Percentiles rank a stretch among this genome's conserved stretches.
These are phyloP conservation scores for Tribonema minus DNA, from an alignment of 108 stramenopile genomes.

Conservation along the genomic window DNA sequence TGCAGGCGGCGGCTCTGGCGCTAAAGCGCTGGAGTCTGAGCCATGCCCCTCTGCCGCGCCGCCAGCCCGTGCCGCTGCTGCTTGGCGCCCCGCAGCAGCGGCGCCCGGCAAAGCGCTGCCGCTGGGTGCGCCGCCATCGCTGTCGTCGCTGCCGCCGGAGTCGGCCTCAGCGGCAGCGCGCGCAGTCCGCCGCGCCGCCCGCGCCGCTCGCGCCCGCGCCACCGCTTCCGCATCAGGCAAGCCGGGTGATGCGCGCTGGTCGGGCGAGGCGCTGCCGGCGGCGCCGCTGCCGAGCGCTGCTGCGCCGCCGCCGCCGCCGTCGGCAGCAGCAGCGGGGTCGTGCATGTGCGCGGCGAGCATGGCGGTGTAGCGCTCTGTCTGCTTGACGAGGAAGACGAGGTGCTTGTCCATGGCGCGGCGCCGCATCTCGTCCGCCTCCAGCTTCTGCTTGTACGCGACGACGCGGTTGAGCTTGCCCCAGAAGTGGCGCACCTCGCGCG, in stretches of 20 bases:
- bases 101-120: no score
- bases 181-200: background rate
- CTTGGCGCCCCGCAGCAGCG: background rate
- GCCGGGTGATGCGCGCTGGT: background rate
- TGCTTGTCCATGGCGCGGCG: conserved; percentile 64
- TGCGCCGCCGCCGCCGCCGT: background rate
- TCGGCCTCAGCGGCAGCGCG: background rate
- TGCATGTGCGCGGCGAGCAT: conserved; percentile 29
- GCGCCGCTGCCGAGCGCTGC: background rate
- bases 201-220: background rate
- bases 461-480: conserved; percentile 60
- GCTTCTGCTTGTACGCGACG: conserved; percentile 60
- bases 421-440: conserved; percentile 52
- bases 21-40: no score
- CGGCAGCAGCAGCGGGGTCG: background rate
- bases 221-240: background rate
- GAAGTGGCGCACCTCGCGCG: conserved; percentile 52
- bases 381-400: conserved; percentile 56
- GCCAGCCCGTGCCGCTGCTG: background rate
- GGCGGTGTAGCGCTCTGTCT: conserved; percentile 59
- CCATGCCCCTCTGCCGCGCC: no score
- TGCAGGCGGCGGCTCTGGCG: no score
- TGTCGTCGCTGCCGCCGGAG: background rate
- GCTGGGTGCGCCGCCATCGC: background rate
- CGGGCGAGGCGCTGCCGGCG: background rate